Evolutionary conservation across 2,329 filamentous ascomycete species (phyloP), one percentile per base, ranked within the genome.

Genomic region (Fusarium humuli): DNA sequence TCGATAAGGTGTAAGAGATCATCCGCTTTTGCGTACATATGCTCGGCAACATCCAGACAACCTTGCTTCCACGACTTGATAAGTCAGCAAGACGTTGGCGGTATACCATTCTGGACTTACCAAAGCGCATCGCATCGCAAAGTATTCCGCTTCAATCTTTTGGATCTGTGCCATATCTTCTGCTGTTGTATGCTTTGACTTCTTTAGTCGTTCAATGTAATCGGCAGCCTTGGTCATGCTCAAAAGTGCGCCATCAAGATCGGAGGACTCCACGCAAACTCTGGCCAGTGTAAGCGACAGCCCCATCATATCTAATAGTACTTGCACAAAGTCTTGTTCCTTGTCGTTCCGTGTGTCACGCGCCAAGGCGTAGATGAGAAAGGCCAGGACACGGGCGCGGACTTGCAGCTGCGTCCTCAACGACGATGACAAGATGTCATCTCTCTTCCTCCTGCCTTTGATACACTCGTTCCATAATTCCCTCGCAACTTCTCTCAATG

Each of bases 11-110:
- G 75, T 40, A 72, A 78, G 12, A 80, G 77, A n/a, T 65, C 80
- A 72, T 81, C 80, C 3, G 88, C 79, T 72, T 92, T 92, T 37
- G 79, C 79, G 78, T 91, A 94, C 84, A 96, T 89, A 77, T 93
- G 89, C 57, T 97, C 93, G 29, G 93, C 92, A 49, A 94, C 86
- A 61, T 95, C 92, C 16, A 92, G 83, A 42, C 91, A 87, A 42
- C 88, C 84, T 75, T 94, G 90, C 72, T 90, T 89, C 90, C 91
- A 97, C 30, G 90, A 87, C 93, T 95, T 48, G 20, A 18, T 5
- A 13, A 4, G 54, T 77, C 52, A 79, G 75, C 25, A 30, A 45
- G 13, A 12, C 42, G 25, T 27, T 13, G 63, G 6, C 25, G 6
- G 22, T 18, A 1, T 40, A 9, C n/a, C 71, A 44, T 55, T 3